phyloP scores from a whole-genome alignment of 139 green algal species.

The Eudorina sp. region DNA sequence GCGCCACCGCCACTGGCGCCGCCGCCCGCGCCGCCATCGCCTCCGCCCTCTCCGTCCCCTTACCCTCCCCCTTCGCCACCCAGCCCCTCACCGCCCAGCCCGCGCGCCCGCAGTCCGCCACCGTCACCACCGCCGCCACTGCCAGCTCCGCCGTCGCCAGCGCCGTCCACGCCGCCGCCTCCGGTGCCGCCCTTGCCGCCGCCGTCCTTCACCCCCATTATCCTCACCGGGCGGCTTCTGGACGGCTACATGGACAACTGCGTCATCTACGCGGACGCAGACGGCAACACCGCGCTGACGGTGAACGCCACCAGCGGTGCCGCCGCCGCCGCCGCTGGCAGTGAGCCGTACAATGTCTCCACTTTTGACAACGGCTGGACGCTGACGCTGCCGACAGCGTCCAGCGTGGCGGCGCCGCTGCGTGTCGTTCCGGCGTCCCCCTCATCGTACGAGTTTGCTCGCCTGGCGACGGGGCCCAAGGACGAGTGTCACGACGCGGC shows the following conservation, averaged over 20 bases:
- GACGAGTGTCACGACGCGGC: constrained; percentile 40
- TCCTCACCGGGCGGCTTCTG: neutral
- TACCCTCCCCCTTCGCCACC: neutral
- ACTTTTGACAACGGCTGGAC: constrained; percentile 33
- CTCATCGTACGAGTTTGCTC: constrained; percentile 6
- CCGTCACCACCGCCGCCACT: neutral
- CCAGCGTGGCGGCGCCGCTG: neutral
- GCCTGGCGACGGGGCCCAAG: neutral
- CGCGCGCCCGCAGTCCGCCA: neutral
- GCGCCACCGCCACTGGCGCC: neutral
- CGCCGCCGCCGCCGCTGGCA: neutral
- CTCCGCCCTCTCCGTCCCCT: neutral
- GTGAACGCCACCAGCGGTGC: no score
- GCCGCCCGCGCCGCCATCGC: neutral
- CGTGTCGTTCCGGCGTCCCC: constrained; percentile 22
- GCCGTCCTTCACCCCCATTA: neutral
- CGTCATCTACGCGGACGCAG: constrained; percentile 32
- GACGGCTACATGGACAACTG: constrained; percentile 46
- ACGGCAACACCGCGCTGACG: constrained; percentile 6
- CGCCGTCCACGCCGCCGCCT: neutral
- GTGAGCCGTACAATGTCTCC: constrained; percentile 5
- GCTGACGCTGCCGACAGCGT: neutral
- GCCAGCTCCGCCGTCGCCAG: neutral
- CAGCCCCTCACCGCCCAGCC: neutral
- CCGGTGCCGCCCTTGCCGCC: constrained; percentile 3